phyloP scores from a whole-genome alignment of 208 protist species.

The Leishmania major region DNA sequence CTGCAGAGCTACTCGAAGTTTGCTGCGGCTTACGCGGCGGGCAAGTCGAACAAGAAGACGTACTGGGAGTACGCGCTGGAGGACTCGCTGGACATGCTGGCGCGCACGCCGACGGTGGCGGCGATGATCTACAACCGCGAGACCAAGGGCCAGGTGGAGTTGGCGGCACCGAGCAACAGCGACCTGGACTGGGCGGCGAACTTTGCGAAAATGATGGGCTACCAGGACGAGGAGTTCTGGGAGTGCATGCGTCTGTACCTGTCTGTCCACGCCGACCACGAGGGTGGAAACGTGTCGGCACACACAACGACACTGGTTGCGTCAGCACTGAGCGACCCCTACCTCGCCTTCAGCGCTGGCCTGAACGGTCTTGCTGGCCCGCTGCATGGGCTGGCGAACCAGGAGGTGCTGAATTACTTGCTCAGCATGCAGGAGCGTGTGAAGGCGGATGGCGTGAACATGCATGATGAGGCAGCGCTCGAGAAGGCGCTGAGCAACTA shows the following conservation, averaged over 20 bases:
- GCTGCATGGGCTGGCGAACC: conserved; percentile 98
- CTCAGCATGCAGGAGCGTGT: conserved; percentile 65
- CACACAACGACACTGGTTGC: conserved; percentile 98
- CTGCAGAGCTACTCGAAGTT: conserved; percentile 95
- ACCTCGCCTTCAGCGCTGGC: conserved; percentile 95
- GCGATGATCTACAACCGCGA: conserved; percentile 94
- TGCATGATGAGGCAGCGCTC: conserved; percentile 54
- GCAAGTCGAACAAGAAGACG: conserved; percentile 92
- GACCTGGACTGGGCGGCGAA: conserved; percentile 96
- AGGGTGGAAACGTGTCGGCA: conserved; percentile 97
- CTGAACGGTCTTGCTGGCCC: conserved; percentile 97
- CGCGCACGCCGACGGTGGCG: conserved; percentile 86
- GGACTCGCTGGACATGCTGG: conserved; percentile 94
- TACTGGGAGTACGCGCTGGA: conserved; percentile 97
- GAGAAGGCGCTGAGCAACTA: conserved; percentile 85
- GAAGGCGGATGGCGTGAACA: conserved; percentile 50
- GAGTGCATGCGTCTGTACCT: conserved; percentile 99
- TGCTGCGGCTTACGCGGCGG: conserved; percentile 88
- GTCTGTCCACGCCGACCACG: conserved; percentile 95
- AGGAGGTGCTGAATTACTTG: conserved; percentile 95
- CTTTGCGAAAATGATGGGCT: conserved; percentile 96
- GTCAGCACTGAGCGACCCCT: conserved; percentile 97
- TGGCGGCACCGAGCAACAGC: conserved; percentile 43
- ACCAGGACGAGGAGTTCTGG: conserved; percentile 86
- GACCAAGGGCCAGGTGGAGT: conserved; percentile 46